Conservation (phyloP, 2,329 filamentous ascomycete species). For the Lizonia empirigonia region DNA sequence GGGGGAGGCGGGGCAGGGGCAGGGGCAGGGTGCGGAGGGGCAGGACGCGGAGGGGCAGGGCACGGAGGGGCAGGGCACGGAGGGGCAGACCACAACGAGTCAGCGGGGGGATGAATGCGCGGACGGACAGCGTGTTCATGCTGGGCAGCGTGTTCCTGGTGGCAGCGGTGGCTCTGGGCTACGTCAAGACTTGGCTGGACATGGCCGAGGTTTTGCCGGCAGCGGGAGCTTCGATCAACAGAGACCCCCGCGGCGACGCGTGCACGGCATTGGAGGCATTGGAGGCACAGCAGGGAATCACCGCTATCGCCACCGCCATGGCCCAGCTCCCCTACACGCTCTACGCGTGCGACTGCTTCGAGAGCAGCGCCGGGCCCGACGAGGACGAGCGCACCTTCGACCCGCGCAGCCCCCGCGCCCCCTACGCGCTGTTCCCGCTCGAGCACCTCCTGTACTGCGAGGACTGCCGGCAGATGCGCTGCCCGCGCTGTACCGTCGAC, state of each 20-base stretch:
- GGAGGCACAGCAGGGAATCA: not conserved
- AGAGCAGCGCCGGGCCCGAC: slow-evolving; percentile 58
- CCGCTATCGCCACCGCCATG: slow-evolving; percentile 47
- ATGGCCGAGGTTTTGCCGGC: slow-evolving; percentile 12
- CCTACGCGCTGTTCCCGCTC: slow-evolving; percentile 90
- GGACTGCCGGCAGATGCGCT: slow-evolving; percentile 95
- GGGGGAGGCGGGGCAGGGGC: too few relatives aligned
- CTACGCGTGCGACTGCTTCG: slow-evolving; percentile 68
- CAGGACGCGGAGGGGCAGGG: too few relatives aligned
- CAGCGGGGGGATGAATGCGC: slow-evolving; percentile 45
- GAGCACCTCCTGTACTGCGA: slow-evolving; percentile 96
- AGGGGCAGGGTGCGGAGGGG: too few relatives aligned
- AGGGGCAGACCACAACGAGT: slow-evolving; percentile 33
- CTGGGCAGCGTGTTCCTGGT: slow-evolving; percentile 1
- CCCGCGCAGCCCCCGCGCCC: slow-evolving; percentile 80
- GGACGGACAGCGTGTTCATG: slow-evolving; percentile 43
- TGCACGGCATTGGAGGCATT: slow-evolving; percentile 1
- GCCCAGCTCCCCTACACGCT: slow-evolving; percentile 66
- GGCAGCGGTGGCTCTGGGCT: too few relatives aligned
- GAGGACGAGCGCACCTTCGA: slow-evolving; percentile 84
- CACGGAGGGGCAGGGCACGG: too few relatives aligned
- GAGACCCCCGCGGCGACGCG: slow-evolving; percentile 14
- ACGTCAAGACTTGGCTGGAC: slow-evolving; percentile 9
- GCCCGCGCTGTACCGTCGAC: slow-evolving; percentile 86
- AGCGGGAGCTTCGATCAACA: slow-evolving; percentile 9